Base-by-base conservation (phyloP, 2,329 filamentous ascomycete species). In the Colletotrichum shisoi region DNA sequence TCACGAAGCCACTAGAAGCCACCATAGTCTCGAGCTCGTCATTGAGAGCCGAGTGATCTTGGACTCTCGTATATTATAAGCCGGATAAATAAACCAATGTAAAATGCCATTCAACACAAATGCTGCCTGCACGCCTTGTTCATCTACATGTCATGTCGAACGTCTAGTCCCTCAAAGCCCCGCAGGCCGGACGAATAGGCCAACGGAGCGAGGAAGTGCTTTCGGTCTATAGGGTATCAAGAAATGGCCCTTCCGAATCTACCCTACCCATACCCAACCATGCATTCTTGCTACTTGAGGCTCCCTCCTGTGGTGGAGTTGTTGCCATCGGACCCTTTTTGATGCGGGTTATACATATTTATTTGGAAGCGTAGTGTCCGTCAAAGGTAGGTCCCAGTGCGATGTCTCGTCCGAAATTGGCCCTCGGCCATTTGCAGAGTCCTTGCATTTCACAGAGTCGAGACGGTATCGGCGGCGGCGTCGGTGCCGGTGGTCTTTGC, bases 201-300 rank as follows among this genome's bases (percentile, higher is more conserved):
- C 61, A 37, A 40, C 27, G 19, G 17, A 44, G 62, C 37, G 21
- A 39, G 56, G 48, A 39, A 57, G 46, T 62, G 51, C 57, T 53
- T 68, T 68, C 62, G 66, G 66, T 68, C 66, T 68, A 68, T 57
- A 68, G 66, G 66, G 63, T 68, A 68, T 68, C 66, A 67, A 62
- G 49, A 57, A 59, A 57, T 67, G 66, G 57, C 52, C 61, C 62
- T 49, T 58, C 63, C 62, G 52, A 68, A 49, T 68, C 66, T 67
- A 68, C 57, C 62, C 46, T 67, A 57, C 51, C 62, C 57, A 15
- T 67, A 67, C 52, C 64, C 46, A 58, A 45, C 42, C 48, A 45
- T 49, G 46, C 6, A 27, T 11, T 51, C 24, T 56, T 62, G 58
- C 40, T 46, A 11, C 21, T 42, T 46, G 13, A 63, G 39, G 46